Conservation (phyloP, 2,329 filamentous ascomycete genomes). For the Nothophaeocryptopus gaeumannii region DNA sequence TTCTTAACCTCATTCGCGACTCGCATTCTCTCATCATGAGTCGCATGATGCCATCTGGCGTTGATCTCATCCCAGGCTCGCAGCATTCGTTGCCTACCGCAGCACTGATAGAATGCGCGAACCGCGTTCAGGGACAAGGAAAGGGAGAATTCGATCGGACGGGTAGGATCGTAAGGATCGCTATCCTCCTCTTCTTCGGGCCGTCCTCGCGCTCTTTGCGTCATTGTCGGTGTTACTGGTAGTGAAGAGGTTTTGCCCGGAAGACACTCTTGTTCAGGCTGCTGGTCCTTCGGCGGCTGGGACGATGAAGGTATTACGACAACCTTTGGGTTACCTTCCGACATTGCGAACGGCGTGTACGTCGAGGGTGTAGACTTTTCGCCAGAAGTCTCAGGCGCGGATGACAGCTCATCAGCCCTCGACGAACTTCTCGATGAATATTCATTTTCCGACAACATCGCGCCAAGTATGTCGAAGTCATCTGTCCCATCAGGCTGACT, state of each 20-base stretch:
- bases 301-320: no score
- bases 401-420: background rate
- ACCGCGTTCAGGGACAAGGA: constrained; percentile 60
- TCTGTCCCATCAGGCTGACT: background rate
- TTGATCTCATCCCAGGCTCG: constrained; percentile 53
- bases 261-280: background rate
- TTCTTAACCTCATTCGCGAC: constrained; percentile 6
- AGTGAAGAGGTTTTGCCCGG: background rate
- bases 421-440: background rate
- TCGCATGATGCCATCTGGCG: constrained; percentile 34
- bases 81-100: constrained; percentile 51
- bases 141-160: constrained; percentile 35
- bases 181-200: no score
- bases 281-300: background rate
- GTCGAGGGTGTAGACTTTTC: background rate
- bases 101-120: constrained; percentile 62
- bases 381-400: background rate
- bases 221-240: no score
- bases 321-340: no score
- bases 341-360: no score
- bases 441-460: constrained; percentile 10
- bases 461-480: constrained; percentile 15
- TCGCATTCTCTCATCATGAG: background rate
- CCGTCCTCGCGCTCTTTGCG: no score
- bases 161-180: no score